Conservation (phyloP, 139 green algal genomes). For the Coelastrella sp. region DNA sequence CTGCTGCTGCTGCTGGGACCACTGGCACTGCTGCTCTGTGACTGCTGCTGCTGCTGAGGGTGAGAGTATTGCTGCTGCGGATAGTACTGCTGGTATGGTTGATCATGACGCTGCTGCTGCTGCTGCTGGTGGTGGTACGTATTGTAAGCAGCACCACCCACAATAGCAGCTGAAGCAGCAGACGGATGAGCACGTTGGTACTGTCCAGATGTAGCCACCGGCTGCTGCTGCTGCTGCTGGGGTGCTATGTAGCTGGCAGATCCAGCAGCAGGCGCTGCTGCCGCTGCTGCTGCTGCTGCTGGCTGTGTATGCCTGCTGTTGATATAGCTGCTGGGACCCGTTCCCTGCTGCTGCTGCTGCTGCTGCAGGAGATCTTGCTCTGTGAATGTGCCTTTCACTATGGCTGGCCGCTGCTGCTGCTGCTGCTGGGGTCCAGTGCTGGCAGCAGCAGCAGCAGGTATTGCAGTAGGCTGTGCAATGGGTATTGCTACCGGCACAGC, state of each 20-base stretch:
- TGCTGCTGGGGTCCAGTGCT: not conserved
- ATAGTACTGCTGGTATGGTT: not conserved
- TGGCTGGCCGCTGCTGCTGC: not conserved
- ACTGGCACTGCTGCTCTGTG: not conserved
- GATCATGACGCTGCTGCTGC: not conserved
- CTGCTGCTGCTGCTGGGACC: slow-evolving; percentile 10
- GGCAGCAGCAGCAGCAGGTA: not conserved
- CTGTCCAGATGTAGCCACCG: not conserved
- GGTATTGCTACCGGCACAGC: not conserved
- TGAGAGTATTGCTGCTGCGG: slow-evolving; percentile 2
- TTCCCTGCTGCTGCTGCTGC: slow-evolving; percentile 5
- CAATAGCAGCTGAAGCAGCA: too few species aligned
- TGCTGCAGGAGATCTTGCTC: not conserved
- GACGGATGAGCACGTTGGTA: too few species aligned
- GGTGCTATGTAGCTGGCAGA: not conserved
- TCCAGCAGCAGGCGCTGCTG: not conserved
- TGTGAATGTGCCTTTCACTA: not conserved
- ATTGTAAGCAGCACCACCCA: not conserved
- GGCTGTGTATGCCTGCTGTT: not conserved
- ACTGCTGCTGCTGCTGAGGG: slow-evolving; percentile 24
- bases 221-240: slow-evolving; percentile 4
- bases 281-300: slow-evolving; percentile 1
- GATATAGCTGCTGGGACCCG: not conserved
- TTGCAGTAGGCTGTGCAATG: not conserved
- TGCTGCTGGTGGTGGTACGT: slow-evolving; percentile 8